phyloP scores from a whole-genome alignment of 352 stramenopile species.

The Elongisporangium senticosum region DNA sequence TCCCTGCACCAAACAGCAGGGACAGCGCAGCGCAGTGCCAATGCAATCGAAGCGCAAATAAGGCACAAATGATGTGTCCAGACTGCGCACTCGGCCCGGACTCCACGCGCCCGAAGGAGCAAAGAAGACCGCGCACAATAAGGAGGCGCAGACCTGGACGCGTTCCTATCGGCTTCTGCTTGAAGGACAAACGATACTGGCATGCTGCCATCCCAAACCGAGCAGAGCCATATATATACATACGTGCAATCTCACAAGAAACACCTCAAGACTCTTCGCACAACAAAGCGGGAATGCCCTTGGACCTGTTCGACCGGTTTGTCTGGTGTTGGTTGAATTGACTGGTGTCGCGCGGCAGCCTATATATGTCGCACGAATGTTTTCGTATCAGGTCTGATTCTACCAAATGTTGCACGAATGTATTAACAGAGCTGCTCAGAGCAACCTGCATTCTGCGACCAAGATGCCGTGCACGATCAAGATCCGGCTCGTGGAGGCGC shows the following conservation, averaged over 20 bases:
- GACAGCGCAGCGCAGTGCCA: not conserved
- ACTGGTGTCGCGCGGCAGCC: not conserved
- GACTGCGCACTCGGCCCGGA: not conserved
- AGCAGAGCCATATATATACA: conserved; percentile 20
- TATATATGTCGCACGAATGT: conserved; percentile 1
- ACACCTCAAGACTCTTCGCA: not conserved
- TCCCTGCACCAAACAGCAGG: not conserved
- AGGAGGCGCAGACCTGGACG: not conserved
- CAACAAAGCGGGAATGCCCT: too few relatives aligned
- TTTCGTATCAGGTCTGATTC: not conserved
- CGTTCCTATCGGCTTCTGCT: conserved; percentile 26
- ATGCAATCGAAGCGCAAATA: not conserved
- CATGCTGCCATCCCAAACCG: conserved; percentile 33
- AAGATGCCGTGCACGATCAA: conserved; percentile 90
- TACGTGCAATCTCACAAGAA: not conserved
- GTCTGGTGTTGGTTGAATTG: conserved; percentile 1
- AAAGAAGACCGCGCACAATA: not conserved
- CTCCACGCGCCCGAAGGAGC: not conserved
- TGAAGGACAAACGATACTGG: conserved; percentile 27
- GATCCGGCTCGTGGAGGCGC: conserved; percentile 86
- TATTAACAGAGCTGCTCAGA: conserved; percentile 5
- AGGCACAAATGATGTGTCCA: not conserved
- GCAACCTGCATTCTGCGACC: not conserved
- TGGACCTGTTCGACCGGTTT: too few relatives aligned
- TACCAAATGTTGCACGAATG: conserved; percentile 8